Percentiles rank a stretch among this genome's conserved stretches.
Evolutionary conservation across 2,329 filamentous ascomycete genomes (phyloP).

Genomic region (Claviceps monticola): DNA sequence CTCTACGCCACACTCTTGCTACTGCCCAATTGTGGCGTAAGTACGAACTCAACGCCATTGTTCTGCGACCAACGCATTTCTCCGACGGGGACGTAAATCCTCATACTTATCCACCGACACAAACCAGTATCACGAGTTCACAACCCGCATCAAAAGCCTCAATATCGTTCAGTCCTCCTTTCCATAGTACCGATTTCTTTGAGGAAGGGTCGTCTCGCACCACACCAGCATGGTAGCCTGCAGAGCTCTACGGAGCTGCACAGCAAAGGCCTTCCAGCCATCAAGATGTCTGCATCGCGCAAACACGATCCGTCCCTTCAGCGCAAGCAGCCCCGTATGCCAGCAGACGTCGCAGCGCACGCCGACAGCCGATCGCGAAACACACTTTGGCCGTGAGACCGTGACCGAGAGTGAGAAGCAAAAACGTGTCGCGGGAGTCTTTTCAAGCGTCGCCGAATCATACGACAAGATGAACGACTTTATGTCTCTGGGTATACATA

Average conservation of each 20-base stretch:
- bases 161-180: background rate
- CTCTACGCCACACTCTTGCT: background rate
- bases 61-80: background rate
- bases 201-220: background rate
- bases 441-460: conserved; percentile 84
- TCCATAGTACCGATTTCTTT: background rate
- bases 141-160: background rate
- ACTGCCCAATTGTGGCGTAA: background rate
- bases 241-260: conserved; percentile 16
- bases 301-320: conserved; percentile 14
- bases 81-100: background rate
- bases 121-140: background rate
- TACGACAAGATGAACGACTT: conserved; percentile 99
- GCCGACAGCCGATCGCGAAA: conserved; percentile 40
- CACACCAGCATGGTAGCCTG: conserved; percentile 15
- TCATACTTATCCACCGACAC: background rate
- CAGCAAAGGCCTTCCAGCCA: conserved; percentile 11
- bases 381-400: conserved; percentile 85
- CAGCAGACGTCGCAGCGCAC: conserved; percentile 10
- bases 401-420: conserved; percentile 68
- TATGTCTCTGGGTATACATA: conserved; percentile 95
- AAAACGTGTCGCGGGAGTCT: conserved; percentile 64
- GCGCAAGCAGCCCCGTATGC: conserved; percentile 13
- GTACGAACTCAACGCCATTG: background rate
- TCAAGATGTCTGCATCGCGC: conserved; percentile 7